Evolutionary conservation across 2,329 filamentous ascomycete genomes (phyloP), one percentile per base, ranked within the genome.

Genomic region (Neocatenulostroma microsporum): DNA sequence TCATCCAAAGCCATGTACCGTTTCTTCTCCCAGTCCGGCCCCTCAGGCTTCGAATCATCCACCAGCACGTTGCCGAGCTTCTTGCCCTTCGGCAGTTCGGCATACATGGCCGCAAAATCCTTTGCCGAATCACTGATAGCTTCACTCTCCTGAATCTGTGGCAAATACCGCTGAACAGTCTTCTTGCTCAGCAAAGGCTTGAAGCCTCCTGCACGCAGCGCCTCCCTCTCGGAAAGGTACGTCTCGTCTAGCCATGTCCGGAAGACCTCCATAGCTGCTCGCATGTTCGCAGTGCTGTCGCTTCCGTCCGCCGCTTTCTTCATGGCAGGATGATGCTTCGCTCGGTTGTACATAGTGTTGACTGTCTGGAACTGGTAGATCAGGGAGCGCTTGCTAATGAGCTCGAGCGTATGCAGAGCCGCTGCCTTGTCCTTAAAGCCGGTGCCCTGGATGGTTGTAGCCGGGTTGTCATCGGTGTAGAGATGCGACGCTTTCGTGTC

Each of bases 281-380:
- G 37, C 41, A 56, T 56, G 19, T 44, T 48, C n/a, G 39, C 28
- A 4, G 44, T 44, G 9, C 39, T 34, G 2, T 40, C 45, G 10
- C 36, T 40, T 12, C 40, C 46, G 26, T 42, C 40, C 15, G 34
- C 40, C 13, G 42, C 45, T 28, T 46, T 49, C 30, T 51, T 49
- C 46, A 54, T 51, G 2, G 44, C 40, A 0, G 49, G 53, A 25
- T 56, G 53, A 27, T 55, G 48, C 30, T 45, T 47, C 4, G 54
- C 53, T 19, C 52, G 47, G 39, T 55, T 40, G 35, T 45, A 56
- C 48, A 56, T 50, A 3, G 53, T 54, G 41, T 57, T 56, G 15
- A 57, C 46, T 1, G 54, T 56, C 37, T 57, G 54, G 33, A 50
- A 57, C 37, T 57, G 54, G 35, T 57, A 57, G 39, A 49, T 54